Base-by-base conservation (phyloP, 2,329 filamentous ascomycete species). In the Amylocarpus encephaloides region DNA sequence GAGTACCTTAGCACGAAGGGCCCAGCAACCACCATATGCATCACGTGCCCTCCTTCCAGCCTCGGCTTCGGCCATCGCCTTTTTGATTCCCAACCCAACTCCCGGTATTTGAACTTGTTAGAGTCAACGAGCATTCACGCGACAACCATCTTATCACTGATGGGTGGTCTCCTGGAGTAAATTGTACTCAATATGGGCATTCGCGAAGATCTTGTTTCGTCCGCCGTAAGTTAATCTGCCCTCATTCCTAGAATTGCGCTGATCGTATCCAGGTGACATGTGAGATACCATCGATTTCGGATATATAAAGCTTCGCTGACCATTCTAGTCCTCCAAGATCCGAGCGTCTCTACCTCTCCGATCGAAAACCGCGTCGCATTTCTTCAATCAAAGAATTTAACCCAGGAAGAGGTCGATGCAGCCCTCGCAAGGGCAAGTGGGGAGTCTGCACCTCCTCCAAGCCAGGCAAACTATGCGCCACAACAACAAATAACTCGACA, bases 301-400 rank as follows among this genome's bases (percentile, higher is more conserved):
- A 32, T 18, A n/a, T 22, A 36, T 26, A 5, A 34, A 29, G 26
- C 18, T n/a, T 35, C 56, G 55, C 57, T 61, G 43, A 62, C 39
- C 42, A 48, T 22, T 52, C 45, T 64, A 92, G 89, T 98, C 70
- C 82, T 98, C 53, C 89, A 94, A 72, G 93, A 98, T 68, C 91
- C 93, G 10, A 94, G 85, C 46, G 92, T 98, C 60, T 82, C 89
- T 34, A 82, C 83, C 9, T 92, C 93, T 5, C 86, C 93, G n/a
- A 73, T 95, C 55, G 93, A 97, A 65, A 96, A 93, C 70, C 84
- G 89, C 58, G 80, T 97, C 52, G 86, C 90, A 7, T 98, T 98
- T 62, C 77, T 98, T 16, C 88, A 91, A 68, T 94, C 91, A 6
- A 98, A 98, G 72, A 97, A 98, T 69, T 78, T 98, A 48, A 97